Base-by-base conservation (phyloP, 1,284 basidiomycete species). In the Ceratobasidium sp. region DNA sequence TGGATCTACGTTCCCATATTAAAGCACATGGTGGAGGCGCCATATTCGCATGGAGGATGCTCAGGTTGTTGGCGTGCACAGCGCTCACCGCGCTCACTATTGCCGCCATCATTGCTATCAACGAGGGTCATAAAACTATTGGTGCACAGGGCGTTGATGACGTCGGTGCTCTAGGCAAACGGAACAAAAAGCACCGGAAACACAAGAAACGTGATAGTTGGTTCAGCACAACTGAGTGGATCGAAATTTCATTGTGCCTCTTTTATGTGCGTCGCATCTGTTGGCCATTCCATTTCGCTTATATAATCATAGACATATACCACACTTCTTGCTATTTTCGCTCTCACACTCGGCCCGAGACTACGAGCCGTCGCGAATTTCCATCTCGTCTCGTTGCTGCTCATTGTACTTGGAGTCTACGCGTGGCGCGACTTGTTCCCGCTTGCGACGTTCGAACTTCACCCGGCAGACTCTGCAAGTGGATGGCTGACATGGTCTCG, bases 401-500 rank as follows among this genome's bases (percentile, higher is more conserved):
- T 73, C n/a, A 27, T 70, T 12, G 69, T 62, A 3, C 69, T 69
- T 47, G 53, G 47, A 6, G 55, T 75, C 12, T 72, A 52, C 43
- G 40, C 57, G 3, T 71, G 69, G 40, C 72, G 71, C 13, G 65
- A 73, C 45, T 7, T 74, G 4, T 49, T 54, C 20, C 73, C 73
- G 8, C 54, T 73, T 8, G 70, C 72, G 0, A 70, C 68, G 2
- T 70, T 68, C 42, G 53, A 17, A 13, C 22, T 40, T 27, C n/a
- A 29, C 31, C 70, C 72, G 8, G 35, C 54, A n/a, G 70, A 72
- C 53, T 45, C n/a, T n/a, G n/a, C n/a, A n/a, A n/a, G n/a, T n/a
- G n/a, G n/a, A n/a, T n/a, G n/a, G n/a, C n/a, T n/a, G 10, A 65
- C 72, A 22, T 73, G 73, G 72, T 47, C 69, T 22, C 57, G 69